Percentiles rank a stretch among this genome's conserved stretches.
These are phyloP conservation scores for Crepidotus variabilis DNA, from an alignment of 768 basidiomycete genomes.

Conservation along the genomic window DNA sequence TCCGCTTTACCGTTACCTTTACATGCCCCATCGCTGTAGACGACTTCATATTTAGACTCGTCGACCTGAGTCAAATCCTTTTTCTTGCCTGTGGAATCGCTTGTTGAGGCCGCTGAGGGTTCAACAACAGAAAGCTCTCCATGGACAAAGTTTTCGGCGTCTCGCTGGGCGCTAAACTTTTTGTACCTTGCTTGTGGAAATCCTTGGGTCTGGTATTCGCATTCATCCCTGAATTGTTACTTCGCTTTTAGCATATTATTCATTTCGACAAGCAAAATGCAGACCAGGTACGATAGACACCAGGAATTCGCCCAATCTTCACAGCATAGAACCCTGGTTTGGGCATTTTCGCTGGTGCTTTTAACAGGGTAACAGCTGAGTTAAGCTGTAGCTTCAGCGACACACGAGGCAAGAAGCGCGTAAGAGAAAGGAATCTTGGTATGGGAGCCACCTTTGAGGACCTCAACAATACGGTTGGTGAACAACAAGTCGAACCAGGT, in stretches of 20 bases:
- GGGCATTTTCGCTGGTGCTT: constrained; percentile 8
- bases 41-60: constrained; percentile 43
- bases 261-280: constrained; percentile 8
- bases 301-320: constrained; percentile 53
- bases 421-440: not conserved
- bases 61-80: constrained; percentile 22
- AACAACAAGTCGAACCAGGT: too few relatives aligned
- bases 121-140: constrained; percentile 6
- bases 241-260: constrained; percentile 4
- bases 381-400: not conserved
- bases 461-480: not conserved
- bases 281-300: constrained; percentile 73
- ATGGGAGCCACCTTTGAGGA: not conserved
- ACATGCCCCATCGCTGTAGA: constrained; percentile 88
- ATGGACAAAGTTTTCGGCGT: constrained; percentile 57
- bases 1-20: constrained; percentile 71
- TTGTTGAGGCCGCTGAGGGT: not conserved
- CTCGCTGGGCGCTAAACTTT: constrained; percentile 53
- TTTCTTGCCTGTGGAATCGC: constrained; percentile 28
- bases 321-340: constrained; percentile 74
- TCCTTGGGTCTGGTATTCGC: constrained; percentile 63
- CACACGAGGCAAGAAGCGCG: not conserved
- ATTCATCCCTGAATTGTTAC: constrained; percentile 59
- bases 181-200: constrained; percentile 61
- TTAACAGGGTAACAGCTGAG: not conserved